These are phyloP conservation scores for Aspergillus sparsus DNA, from an alignment of 495 filamentous ascomycete species.

Conservation along the genomic window DNA sequence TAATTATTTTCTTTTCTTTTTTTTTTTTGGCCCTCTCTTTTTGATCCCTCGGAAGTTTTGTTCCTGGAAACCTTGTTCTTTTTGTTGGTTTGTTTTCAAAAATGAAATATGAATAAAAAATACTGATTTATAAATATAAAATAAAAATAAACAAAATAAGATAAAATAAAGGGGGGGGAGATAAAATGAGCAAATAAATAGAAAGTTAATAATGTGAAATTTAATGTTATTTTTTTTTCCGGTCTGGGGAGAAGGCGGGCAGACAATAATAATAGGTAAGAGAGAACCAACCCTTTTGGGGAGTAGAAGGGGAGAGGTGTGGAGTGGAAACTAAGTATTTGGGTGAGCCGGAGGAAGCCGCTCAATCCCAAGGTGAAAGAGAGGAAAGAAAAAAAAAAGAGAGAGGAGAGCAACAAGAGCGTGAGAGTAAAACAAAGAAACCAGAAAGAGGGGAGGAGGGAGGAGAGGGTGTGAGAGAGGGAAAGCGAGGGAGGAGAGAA, in stretches of 20 bases:
- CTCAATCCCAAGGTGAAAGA: constrained; percentile 16
- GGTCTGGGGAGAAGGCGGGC: constrained; percentile 27
- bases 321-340: constrained; percentile 11
- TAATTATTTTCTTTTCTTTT: constrained; percentile 21
- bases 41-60: constrained; percentile 28
- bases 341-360: constrained; percentile 18
- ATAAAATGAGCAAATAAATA: not conserved
- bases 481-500: constrained; percentile 6
- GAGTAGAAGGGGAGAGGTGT: constrained; percentile 19
- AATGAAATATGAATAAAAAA: not conserved
- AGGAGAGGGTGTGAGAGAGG: constrained; percentile 13
- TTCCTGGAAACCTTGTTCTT: constrained; percentile 26
- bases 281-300: constrained; percentile 31
- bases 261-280: constrained; percentile 20
- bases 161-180: constrained; percentile 1
- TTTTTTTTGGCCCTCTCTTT: constrained; percentile 16
- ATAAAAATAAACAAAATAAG: too few relatives aligned
- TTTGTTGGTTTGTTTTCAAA: not conserved
- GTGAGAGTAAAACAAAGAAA: constrained; percentile 12
- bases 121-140: constrained; percentile 8
- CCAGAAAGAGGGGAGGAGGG: constrained; percentile 2
- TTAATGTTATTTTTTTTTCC: constrained; percentile 28
- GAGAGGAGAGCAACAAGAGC: constrained; percentile 4
- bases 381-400: constrained; percentile 9
- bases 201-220: constrained; percentile 15